Conservation (phyloP, 163 green algal species). For the Chloromonas sp. region DNA sequence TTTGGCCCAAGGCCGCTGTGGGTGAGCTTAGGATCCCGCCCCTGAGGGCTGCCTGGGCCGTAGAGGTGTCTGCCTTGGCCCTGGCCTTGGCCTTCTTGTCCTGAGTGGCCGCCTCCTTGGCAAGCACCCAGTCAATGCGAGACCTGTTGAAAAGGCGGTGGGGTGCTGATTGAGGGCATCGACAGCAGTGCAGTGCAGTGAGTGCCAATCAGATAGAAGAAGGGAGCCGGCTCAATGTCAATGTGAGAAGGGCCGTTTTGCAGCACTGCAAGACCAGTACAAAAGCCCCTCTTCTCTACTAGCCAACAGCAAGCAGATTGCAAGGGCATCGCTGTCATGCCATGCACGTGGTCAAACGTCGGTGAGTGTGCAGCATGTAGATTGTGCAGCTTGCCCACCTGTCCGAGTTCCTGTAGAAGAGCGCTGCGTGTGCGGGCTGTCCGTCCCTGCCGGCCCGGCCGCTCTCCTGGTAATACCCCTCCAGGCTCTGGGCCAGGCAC, state of each 20-base stretch:
- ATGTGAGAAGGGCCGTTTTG: no score
- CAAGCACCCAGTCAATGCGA: slow-evolving; percentile 24
- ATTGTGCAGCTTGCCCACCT: background rate
- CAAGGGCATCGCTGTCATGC: background rate
- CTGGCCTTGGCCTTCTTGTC: slow-evolving; percentile 11
- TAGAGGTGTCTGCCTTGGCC: background rate
- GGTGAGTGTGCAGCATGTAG: background rate
- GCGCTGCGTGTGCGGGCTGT: slow-evolving; percentile 47
- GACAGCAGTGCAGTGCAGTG: no score
- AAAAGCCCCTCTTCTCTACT: no score
- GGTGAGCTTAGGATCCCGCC: background rate
- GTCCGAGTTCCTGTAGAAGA: slow-evolving; percentile 49
- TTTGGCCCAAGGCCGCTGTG: no score
- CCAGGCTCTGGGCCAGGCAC: slow-evolving; percentile 46
- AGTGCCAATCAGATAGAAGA: no score
- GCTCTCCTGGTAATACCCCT: slow-evolving; percentile 65
- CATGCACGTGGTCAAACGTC: background rate
- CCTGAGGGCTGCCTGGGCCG: background rate
- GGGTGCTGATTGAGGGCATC: no score
- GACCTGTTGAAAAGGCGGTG: background rate
- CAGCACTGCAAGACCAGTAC: no score
- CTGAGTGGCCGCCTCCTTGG: slow-evolving; percentile 13
- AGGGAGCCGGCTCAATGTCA: no score
- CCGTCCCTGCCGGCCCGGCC: slow-evolving; percentile 66
- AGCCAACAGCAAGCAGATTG: background rate